Base-by-base conservation (phyloP, 2,329 filamentous ascomycete species). In the Paramyrothecium roridum region DNA sequence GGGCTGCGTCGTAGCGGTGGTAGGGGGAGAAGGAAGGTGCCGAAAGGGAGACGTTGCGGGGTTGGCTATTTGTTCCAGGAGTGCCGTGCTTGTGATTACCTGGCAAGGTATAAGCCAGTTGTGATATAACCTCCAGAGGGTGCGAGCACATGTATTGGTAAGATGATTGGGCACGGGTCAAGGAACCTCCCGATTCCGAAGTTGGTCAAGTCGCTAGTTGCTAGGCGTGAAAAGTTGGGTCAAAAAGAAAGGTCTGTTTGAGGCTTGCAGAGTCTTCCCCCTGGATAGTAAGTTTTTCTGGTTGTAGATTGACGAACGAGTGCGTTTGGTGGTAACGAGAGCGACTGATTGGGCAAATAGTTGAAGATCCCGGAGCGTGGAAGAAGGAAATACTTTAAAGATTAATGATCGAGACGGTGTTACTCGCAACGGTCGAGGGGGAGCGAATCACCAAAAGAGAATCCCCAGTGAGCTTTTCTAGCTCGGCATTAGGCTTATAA, bases 1-100 rank as follows among this genome's bases (percentile, higher is more conserved):
- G 78, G 81, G 80, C 80, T 79, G 73, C 70, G 69, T 71, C 70
- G 71, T 43, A 43, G 37, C 69, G 55, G 61, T 65, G 62, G 62
- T 65, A 56, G 63, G 61, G 51, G 58, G 47, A 40, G 30, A 51
- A 53, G 59, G 61, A 50, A 58, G 56, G 61, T 63, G 55, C 57
- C 61, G 54, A 52, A 55, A 56, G 56, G 59, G 59, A 62, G 63
- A 64, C 59, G 60, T 61, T 61, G 62, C 63, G 60, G 61, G 59
- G 61, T 65, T 56, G 62, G 50, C 58, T 61, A 59, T 54, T 62
- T 64, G 57, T 54, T 52, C 54, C 50, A 48, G 57, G 53, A 57
- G 61, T 57, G 52, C 60, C 56, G 55, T 59, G 54, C 54, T 59
- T 59, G 58, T 61, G 57, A 57, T 60, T 53, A 56, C 50, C 26